Percentiles rank a stretch among this genome's conserved stretches.
Evolutionary conservation across 345 rosid species (phyloP).

Genomic region (Balakata baccata): DNA sequence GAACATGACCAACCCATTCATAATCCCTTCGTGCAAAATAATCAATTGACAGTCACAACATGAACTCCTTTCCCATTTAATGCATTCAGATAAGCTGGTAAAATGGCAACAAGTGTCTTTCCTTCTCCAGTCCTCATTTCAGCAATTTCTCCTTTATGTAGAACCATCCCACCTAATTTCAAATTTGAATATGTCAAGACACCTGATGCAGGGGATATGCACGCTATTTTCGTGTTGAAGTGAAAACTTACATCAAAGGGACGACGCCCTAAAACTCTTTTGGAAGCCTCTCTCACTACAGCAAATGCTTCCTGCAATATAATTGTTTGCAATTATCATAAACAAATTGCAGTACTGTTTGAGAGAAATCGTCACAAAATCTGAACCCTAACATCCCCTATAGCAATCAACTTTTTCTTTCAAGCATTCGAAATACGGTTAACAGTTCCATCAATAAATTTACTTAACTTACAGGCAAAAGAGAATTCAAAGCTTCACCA

Average conservation of each 20-base stretch:
- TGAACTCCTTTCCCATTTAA: slow-evolving; percentile 93
- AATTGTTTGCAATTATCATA: not conserved
- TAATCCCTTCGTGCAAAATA: slow-evolving; percentile 88
- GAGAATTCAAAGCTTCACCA: too few relatives aligned
- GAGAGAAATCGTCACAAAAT: too few relatives aligned
- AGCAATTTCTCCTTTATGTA: slow-evolving; percentile 94
- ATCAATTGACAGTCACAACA: slow-evolving; percentile 91
- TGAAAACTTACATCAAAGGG: slow-evolving; percentile 67
- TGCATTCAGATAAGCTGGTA: slow-evolving; percentile 95
- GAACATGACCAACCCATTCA: too few relatives aligned
- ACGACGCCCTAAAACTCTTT: slow-evolving; percentile 81
- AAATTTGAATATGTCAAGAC: not conserved
- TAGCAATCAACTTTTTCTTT: too few relatives aligned
- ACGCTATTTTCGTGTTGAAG: not conserved
- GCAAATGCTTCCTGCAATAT: slow-evolving; percentile 83
- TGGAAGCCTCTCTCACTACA: slow-evolving; percentile 89
- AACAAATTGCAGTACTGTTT: not conserved
- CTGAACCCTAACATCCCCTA: too few relatives aligned
- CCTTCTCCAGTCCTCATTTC: slow-evolving; percentile 99
- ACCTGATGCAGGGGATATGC: not conserved
- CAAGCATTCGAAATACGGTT: not conserved
- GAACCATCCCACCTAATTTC: slow-evolving; percentile 87
- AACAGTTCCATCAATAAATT: too few relatives aligned
- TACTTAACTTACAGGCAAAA: slow-evolving; percentile 83
- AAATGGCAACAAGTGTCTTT: slow-evolving; percentile 92